These are phyloP conservation scores for Narthecium ossifragum DNA, from an alignment of 106 monocot species.

Conservation along the genomic window DNA sequence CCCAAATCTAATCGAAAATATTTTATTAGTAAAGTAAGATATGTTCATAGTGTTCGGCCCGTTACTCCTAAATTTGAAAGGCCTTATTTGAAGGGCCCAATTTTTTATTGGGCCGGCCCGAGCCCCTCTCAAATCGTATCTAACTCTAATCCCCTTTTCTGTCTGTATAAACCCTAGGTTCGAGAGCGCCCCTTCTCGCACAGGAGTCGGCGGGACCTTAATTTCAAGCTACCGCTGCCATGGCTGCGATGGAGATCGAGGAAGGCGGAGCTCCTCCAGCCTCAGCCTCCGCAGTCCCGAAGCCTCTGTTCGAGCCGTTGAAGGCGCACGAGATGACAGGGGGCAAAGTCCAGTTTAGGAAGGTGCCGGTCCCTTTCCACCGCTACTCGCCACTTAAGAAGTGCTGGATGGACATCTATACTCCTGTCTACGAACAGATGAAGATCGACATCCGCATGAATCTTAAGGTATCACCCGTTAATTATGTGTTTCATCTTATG, in stretches of 20 bases:
- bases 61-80: too few species aligned
- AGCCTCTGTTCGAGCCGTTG: constrained; percentile 53
- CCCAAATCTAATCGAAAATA: too few species aligned
- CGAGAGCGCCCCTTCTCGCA: too few species aligned
- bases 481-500: not conserved
- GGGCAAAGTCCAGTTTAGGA: constrained; percentile 73
- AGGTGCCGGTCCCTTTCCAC: constrained; percentile 55
- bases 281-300: not conserved
- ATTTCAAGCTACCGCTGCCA: too few species aligned
- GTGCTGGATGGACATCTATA: constrained; percentile 87
- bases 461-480: constrained; percentile 46
- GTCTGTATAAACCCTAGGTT: too few species aligned
- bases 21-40: too few species aligned
- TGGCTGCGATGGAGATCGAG: constrained; percentile 27
- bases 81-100: too few species aligned
- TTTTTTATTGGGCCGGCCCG: too few species aligned
- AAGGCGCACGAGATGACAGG: constrained; percentile 76
- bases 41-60: too few species aligned
- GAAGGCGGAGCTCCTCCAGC: constrained; percentile 4
- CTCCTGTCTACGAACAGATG: constrained; percentile 86
- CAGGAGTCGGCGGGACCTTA: too few species aligned
- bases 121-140: too few species aligned
- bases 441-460: constrained; percentile 96
- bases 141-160: too few species aligned
- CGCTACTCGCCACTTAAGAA: constrained; percentile 71